phyloP scores from a whole-genome alignment of 1,284 basidiomycete genomes.

The Polyporus tsugae region DNA sequence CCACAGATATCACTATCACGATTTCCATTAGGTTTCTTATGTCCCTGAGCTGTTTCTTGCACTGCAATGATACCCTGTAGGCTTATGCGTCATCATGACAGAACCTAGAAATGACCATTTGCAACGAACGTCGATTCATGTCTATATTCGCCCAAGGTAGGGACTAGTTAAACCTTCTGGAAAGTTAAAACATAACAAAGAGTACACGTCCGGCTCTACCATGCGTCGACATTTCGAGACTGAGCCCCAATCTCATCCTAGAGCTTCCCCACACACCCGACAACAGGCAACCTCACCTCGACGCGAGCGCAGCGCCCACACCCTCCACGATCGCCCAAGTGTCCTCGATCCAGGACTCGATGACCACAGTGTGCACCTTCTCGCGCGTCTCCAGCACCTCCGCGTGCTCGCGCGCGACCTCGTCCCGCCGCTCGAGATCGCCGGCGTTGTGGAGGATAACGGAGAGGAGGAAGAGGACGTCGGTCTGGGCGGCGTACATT shows the following conservation, averaged over 20 bases:
- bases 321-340: slow-evolving; percentile 66
- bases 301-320: slow-evolving; percentile 64
- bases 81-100: too few species aligned
- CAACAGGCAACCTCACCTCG: slow-evolving; percentile 41
- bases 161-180: too few species aligned
- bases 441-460: slow-evolving; percentile 76
- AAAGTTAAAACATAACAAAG: neutral
- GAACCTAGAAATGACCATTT: too few species aligned
- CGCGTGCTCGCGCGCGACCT: slow-evolving; percentile 57
- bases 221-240: neutral
- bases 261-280: neutral
- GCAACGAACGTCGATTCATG: too few species aligned
- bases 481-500: slow-evolving; percentile 64
- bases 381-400: slow-evolving; percentile 52
- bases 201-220: neutral
- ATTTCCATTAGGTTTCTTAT: too few species aligned
- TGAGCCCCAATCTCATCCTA: neutral
- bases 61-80: too few species aligned
- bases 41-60: too few species aligned
- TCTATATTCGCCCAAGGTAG: too few species aligned
- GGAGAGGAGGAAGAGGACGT: slow-evolving; percentile 75
- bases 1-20: neutral
- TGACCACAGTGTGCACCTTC: slow-evolving; percentile 49
- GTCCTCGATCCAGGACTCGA: slow-evolving; percentile 61
- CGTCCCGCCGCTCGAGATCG: slow-evolving; percentile 64